Evolutionary conservation across 495 filamentous ascomycete species (phyloP), one percentile per base, ranked within the genome.

Genomic region (Neurospora sp.): DNA sequence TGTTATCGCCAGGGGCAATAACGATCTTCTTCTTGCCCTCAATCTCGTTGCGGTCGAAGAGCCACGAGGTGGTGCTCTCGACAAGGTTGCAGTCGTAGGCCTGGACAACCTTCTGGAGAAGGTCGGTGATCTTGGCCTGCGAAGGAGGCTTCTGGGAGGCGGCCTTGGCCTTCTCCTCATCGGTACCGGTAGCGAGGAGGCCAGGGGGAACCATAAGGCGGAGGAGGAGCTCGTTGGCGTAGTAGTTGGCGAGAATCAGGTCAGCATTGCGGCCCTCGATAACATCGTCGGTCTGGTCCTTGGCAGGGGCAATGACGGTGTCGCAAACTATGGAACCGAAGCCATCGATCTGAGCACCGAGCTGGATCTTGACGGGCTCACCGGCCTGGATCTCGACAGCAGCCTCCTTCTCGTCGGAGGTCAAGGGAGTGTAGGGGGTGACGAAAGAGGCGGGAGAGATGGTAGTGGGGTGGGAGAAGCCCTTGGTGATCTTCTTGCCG

Each of bases 1-100:
- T 90, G 71, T 88, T 89, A 79, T 97, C 92, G 71, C 91, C 92
- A 39, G 96, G 94, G 23, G 92, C 87, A 37, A 99, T 84, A 71
- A 99, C 96, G 80, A 99, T 96, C 89, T 97, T 98, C 90, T 99
- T 99, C 86, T 92, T 92, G 73, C 91, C 92, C 85, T 99, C 96
- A 76, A 99, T 99, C 81, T 98, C 96, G 82, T 98, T 97, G 79
- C 92, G 92, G 76, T 93, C 93, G 79, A 98, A 98, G 44, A 92
- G 83, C 94, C 95, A 98, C 79, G 92, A 94, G 66, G 96, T 99
- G 66, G 96, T 99, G 86, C 93, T 96, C 87, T 99, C 96, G 70
- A 99, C 93, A 46, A 99, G 83, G 76, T 91, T 97, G 87, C 92
- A 95, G 74, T 92, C 94, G 85, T 97, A 98, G 74, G 87, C 88